These are phyloP conservation scores for Lodderomyces parapsilosis DNA, from an alignment of 1,139 yeast genomes.

Conservation along the genomic window DNA sequence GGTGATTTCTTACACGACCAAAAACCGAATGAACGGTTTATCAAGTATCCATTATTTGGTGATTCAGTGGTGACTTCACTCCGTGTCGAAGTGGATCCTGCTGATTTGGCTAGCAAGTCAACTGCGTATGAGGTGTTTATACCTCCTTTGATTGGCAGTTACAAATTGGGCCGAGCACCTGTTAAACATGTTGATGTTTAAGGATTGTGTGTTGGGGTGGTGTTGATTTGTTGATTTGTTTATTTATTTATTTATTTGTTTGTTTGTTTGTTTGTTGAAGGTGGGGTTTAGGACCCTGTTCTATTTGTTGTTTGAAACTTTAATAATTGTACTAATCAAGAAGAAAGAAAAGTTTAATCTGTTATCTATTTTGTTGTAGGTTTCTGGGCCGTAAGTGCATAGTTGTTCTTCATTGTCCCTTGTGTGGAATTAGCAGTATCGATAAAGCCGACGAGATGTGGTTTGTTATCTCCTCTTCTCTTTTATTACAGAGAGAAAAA, in stretches of 20 bases:
- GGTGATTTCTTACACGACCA: constrained; percentile 12
- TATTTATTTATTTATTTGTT: neutral
- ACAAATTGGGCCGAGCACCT: constrained; percentile 29
- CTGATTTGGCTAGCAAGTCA: constrained; percentile 52
- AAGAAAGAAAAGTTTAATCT: too few species aligned
- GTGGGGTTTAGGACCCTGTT: too few species aligned
- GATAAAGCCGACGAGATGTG: too few species aligned
- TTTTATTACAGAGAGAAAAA: too few species aligned
- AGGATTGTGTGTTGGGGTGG: neutral
- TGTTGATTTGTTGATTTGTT: too few species aligned
- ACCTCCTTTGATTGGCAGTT: constrained; percentile 53
- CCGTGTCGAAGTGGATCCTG: constrained; percentile 66
- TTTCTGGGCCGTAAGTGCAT: too few species aligned
- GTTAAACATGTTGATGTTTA: constrained; percentile 30
- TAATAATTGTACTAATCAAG: too few species aligned
- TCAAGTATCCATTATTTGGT: constrained; percentile 52
- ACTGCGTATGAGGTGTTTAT: constrained; percentile 67
- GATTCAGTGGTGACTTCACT: constrained; percentile 67
- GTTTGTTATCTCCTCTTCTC: too few species aligned
- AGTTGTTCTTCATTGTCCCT: too few species aligned
- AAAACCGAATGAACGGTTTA: constrained; percentile 20
- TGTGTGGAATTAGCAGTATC: too few species aligned
- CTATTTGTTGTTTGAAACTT: too few species aligned
- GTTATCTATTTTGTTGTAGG: too few species aligned
- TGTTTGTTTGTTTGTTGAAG: neutral